A percentile compares a stretch with the other conserved stretches of the same genome.
phyloP scores from a whole-genome alignment of 2,329 filamentous ascomycete species.

The Neodidymelliopsis sp. region DNA sequence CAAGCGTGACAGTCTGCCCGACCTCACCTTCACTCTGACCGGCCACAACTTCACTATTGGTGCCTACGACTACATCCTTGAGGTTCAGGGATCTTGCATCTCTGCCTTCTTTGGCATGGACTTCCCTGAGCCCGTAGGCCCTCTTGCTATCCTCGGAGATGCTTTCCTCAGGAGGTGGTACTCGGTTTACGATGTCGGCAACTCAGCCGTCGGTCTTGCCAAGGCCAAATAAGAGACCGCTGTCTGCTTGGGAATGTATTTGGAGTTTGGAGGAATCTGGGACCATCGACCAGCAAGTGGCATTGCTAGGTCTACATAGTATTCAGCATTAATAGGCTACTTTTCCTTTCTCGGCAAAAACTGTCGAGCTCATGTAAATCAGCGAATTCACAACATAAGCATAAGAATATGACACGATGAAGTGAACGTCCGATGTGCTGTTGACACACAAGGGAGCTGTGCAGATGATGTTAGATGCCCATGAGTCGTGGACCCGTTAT shows the following conservation, averaged over 20 bases:
- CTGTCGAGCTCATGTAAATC: slow-evolving; percentile 22
- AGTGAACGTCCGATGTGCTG: not conserved
- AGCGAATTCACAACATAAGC: slow-evolving; percentile 24
- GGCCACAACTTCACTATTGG: slow-evolving; percentile 93
- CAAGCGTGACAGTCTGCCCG: slow-evolving; percentile 82
- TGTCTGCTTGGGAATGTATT: not conserved
- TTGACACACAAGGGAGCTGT: not conserved
- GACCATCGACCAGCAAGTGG: slow-evolving; percentile 3
- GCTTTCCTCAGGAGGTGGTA: slow-evolving; percentile 84
- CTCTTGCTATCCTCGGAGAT: slow-evolving; percentile 93
- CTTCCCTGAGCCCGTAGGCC: slow-evolving; percentile 81
- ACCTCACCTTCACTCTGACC: slow-evolving; percentile 87
- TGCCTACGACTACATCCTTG: slow-evolving; percentile 92
- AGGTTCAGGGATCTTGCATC: slow-evolving; percentile 94
- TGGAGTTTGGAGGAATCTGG: slow-evolving; percentile 8
- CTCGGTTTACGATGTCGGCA: slow-evolving; percentile 95
- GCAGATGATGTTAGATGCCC: not conserved
- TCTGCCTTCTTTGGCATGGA: slow-evolving; percentile 97
- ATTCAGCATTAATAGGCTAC: slow-evolving; percentile 21
- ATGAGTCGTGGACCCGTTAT: slow-evolving; percentile 19
- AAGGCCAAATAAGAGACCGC: slow-evolving; percentile 70
- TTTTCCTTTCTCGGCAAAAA: slow-evolving; percentile 18
- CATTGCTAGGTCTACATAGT: slow-evolving; percentile 30
- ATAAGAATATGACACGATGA: not conserved
- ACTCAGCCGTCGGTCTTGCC: slow-evolving; percentile 86